Evolutionary conservation across 2,329 filamentous ascomycete species (phyloP), one percentile per base, ranked within the genome.

Genomic region (Hypoxylon sp.): DNA sequence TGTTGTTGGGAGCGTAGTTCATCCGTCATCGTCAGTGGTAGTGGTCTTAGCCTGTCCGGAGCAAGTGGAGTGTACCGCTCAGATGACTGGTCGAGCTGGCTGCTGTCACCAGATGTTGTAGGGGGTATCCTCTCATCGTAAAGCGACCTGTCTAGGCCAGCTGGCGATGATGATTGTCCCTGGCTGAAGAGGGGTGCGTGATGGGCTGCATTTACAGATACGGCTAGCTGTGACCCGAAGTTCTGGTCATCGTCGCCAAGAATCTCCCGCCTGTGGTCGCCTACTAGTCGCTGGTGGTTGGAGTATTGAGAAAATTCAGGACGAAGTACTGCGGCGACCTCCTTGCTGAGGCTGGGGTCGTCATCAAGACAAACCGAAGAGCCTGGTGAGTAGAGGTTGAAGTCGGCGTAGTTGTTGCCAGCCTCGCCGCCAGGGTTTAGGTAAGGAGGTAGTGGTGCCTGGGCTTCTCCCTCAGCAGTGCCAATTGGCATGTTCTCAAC

Each of bases 321-420:
- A 32, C 37, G 51, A 46, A 70, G 62, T 7, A 65, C 65, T 19
- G 73, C 75, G 3, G 75, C 60, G 39, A 78, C 54, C 47, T 78
- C 76, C 29, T 67, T 76, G 1, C 46, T 65, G 24, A 72, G 61
- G 51, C 70, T 63, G 76, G 78, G 79, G 48, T 88, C 86, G 65
- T 87, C 86, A 62, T 86, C 84, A 13, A 84, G 79, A 74, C 82
- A 82, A 65, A 78, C 80, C 17, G 84, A 82, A 21, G 79, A 77
- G 2, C 64, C 68, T 6, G 86, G 86, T 54, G 86, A 88, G 79
- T 83, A 88, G 15, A 88, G 82, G 73, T 83, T 85, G 79, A 88
- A 88, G 79, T 88, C 86, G 71, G 82, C 78, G 72, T 88, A 88
- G 76, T 84, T 77, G 75, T 82, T 79, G 73, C 78, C 79, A 66